Conservation (phyloP, 331 rosid species). For the Dryas integrifolia region DNA sequence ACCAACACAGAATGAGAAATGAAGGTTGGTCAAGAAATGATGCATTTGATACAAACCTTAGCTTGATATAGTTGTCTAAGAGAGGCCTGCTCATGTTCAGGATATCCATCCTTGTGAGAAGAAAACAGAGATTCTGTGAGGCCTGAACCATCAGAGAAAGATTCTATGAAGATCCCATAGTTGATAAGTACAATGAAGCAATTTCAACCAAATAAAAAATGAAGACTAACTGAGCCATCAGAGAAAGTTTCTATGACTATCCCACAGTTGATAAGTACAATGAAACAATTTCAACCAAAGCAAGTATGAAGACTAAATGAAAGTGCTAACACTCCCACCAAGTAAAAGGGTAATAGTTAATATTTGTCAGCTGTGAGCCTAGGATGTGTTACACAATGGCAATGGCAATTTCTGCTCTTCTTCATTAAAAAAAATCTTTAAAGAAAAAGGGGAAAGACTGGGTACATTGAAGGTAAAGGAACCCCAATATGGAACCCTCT, state of each 20-base stretch:
- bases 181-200: constrained; percentile 14
- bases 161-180: constrained; percentile 22
- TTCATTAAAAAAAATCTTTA: not conserved
- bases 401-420: not conserved
- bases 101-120: constrained; percentile 92
- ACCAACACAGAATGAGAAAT: constrained; percentile 16
- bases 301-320: not conserved
- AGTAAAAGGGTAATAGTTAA: not conserved
- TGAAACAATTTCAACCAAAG: constrained; percentile 12
- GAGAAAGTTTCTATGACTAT: constrained; percentile 26
- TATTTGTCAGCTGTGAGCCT: constrained; percentile 1
- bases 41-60: constrained; percentile 60
- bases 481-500: not conserved
- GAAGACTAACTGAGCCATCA: constrained; percentile 35
- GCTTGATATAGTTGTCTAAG: constrained; percentile 80
- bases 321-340: not conserved
- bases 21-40: constrained; percentile 10
- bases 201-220: constrained; percentile 3
- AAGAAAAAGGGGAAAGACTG: not conserved
- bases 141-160: constrained; percentile 56
- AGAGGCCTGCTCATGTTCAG: constrained; percentile 93
- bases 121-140: constrained; percentile 89
- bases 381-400: not conserved
- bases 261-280: constrained; percentile 3
- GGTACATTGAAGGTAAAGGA: not conserved